phyloP scores from a whole-genome alignment of 306 rosid species.

The Cucurbita moschata region DNA sequence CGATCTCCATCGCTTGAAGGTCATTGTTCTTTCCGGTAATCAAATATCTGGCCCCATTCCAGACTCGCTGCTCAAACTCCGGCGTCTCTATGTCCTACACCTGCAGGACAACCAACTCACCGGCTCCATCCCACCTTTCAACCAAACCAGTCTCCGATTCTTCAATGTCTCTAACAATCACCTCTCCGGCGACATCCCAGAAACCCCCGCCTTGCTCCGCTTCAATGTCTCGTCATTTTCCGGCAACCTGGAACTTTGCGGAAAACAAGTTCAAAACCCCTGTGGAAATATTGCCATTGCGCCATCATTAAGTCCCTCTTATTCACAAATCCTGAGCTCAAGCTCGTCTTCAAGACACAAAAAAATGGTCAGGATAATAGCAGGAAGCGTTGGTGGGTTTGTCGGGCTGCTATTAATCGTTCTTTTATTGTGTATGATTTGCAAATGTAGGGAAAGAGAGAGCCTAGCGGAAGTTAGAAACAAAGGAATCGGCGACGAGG shows the following conservation, averaged over 20 bases:
- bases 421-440: constrained; percentile 14
- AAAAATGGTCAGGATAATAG: constrained; percentile 39
- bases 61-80: constrained; percentile 39
- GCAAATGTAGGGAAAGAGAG: constrained; percentile 20
- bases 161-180: constrained; percentile 63
- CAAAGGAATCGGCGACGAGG: constrained; percentile 16
- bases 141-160: constrained; percentile 68
- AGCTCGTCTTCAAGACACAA: constrained; percentile 12
- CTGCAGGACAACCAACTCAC: constrained; percentile 44
- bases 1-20: constrained; percentile 63
- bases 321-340: neutral
- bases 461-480: constrained; percentile 6
- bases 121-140: constrained; percentile 57
- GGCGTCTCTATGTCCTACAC: constrained; percentile 46
- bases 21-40: constrained; percentile 45
- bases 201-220: constrained; percentile 32
- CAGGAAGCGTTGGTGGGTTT: constrained; percentile 47
- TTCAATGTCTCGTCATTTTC: constrained; percentile 62
- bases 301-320: constrained; percentile 35
- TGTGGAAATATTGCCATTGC: constrained; percentile 17
- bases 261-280: constrained; percentile 30
- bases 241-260: constrained; percentile 46
- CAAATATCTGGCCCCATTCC: constrained; percentile 56
- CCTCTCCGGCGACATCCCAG: constrained; percentile 70
- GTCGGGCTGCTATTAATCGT: constrained; percentile 15